Evolutionary conservation across 192 early-diverging fungal species (phyloP).

Genomic region (Rhizophagus prolifer): DNA sequence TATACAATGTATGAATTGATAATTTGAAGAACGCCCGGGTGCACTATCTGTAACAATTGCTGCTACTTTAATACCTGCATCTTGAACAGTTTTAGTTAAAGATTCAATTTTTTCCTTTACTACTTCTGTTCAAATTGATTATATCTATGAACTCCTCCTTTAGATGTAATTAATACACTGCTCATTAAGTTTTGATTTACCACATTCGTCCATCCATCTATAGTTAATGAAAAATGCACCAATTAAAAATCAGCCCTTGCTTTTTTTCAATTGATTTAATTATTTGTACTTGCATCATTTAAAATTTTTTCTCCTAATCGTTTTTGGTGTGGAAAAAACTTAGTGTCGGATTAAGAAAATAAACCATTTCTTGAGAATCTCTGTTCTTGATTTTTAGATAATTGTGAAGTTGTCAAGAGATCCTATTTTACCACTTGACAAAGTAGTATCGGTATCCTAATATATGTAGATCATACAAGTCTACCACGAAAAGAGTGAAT

Average conservation of each 20-base stretch:
- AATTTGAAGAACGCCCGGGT: background rate
- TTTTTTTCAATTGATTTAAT: background rate
- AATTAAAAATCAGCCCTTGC: conserved; percentile 1
- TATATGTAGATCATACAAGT: too few relatives aligned
- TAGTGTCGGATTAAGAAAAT: too few relatives aligned
- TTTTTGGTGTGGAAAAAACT: background rate
- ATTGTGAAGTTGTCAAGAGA: too few relatives aligned
- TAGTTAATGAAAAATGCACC: background rate
- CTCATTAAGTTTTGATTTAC: background rate
- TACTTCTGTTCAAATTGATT: background rate
- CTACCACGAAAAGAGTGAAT: too few relatives aligned
- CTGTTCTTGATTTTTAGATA: too few relatives aligned
- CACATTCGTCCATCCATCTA: conserved; percentile 17
- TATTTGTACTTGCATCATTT: background rate
- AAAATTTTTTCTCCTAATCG: background rate
- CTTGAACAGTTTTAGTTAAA: conserved; percentile 1
- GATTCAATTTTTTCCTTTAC: background rate
- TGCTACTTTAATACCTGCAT: background rate
- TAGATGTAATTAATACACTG: conserved; percentile 1
- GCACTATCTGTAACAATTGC: conserved; percentile 6
- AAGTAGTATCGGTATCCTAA: too few relatives aligned
- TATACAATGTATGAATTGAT: background rate
- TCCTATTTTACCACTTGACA: too few relatives aligned
- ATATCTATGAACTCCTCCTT: conserved; percentile 4
- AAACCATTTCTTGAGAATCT: too few relatives aligned